These are phyloP conservation scores for Erodium texanum DNA, from an alignment of 441 rosid species.

Conservation along the genomic window DNA sequence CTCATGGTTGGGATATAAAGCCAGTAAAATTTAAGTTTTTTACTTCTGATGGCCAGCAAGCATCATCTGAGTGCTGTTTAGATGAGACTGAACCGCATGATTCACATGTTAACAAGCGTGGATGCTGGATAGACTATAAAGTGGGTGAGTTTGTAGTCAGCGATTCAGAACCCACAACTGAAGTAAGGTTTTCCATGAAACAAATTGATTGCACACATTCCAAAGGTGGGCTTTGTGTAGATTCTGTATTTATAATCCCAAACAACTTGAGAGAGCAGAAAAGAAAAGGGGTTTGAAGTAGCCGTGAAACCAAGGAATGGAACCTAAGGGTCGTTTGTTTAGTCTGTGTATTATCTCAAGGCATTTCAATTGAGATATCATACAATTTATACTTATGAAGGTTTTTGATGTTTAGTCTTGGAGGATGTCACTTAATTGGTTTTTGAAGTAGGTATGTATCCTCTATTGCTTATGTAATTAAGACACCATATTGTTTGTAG, in stretches of 20 bases:
- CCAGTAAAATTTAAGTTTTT: conserved; percentile 55
- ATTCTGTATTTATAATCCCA: conserved; percentile 47
- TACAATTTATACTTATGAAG: conserved; percentile 33
- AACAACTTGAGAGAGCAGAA: conserved; percentile 25
- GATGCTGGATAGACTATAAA: conserved; percentile 53
- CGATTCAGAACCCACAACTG: conserved; percentile 20
- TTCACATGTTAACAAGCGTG: conserved; percentile 52
- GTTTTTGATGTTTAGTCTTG: conserved; percentile 21
- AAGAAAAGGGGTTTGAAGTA: conserved; percentile 37
- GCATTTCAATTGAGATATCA: conserved; percentile 21
- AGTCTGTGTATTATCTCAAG: conserved; percentile 18
- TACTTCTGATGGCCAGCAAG: conserved; percentile 52
- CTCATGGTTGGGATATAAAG: conserved; percentile 74
- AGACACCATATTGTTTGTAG: conserved; percentile 23
- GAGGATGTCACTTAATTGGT: conserved; percentile 27
- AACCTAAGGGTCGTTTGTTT: conserved; percentile 1
- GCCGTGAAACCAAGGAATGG: conserved; percentile 8
- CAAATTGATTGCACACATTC: conserved; percentile 81
- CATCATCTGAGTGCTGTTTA: conserved; percentile 34
- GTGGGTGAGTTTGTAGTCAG: conserved; percentile 58
- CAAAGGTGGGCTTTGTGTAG: conserved; percentile 64
- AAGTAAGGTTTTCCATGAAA: conserved; percentile 54
- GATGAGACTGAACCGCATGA: conserved; percentile 35
- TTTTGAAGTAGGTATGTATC: conserved; percentile 30
- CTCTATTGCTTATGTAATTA: conserved; percentile 29